phyloP scores from a whole-genome alignment of 2,329 filamentous ascomycete species.

The Endoconidiophora laricicola region DNA sequence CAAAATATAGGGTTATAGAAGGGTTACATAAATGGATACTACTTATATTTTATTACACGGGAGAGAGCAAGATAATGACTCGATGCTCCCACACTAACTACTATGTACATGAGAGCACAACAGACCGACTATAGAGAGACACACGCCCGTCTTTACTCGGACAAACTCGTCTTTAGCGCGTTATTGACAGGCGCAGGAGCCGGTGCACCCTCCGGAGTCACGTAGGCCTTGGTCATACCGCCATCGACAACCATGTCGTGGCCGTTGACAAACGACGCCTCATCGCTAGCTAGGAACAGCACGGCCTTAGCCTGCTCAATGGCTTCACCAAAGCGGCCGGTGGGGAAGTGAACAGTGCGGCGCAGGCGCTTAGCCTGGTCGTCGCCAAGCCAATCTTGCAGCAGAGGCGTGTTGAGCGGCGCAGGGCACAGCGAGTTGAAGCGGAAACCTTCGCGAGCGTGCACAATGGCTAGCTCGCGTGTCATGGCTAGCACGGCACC shows the following conservation, averaged over 20 bases:
- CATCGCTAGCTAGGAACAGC: slow-evolving; percentile 57
- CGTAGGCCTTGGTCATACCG: slow-evolving; percentile 43
- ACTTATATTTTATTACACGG: no score
- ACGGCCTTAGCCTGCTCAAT: slow-evolving; percentile 63
- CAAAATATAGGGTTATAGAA: no score
- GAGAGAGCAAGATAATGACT: no score
- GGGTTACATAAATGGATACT: no score
- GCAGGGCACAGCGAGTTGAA: slow-evolving; percentile 88
- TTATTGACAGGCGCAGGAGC: slow-evolving; percentile 41
- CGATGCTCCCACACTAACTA: no score
- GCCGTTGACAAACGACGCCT: slow-evolving; percentile 59
- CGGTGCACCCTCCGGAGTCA: slow-evolving; percentile 17
- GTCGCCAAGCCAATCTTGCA: slow-evolving; percentile 63
- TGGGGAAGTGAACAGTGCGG: slow-evolving; percentile 61
- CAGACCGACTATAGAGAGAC: not conserved
- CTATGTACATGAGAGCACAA: no score
- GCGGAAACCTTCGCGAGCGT: slow-evolving; percentile 72
- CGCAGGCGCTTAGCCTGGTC: slow-evolving; percentile 52
- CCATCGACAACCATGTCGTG: slow-evolving; percentile 56
- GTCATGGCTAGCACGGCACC: slow-evolving; percentile 83
- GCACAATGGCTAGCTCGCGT: slow-evolving; percentile 77
- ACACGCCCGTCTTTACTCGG: not conserved
- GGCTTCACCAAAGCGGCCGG: slow-evolving; percentile 58
- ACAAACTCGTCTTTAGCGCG: slow-evolving; percentile 27
- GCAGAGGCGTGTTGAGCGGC: slow-evolving; percentile 70